Evolutionary conservation across 2,329 filamentous ascomycete genomes (phyloP), one percentile per base, ranked within the genome.

Genomic region (Verticillium longisporum): DNA sequence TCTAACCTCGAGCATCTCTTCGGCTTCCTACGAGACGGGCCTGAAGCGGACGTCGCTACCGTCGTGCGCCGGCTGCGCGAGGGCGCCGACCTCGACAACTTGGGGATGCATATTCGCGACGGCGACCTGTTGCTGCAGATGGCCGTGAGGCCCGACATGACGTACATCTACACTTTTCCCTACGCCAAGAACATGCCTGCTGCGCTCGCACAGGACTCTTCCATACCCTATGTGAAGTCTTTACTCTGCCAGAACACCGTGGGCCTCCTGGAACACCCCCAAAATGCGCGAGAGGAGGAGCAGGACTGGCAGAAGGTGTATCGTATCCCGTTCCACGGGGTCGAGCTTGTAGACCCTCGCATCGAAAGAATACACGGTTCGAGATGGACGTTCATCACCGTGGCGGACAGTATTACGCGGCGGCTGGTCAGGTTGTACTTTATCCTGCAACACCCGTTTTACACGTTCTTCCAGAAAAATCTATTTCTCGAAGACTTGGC

Each of bases 401-500:
- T 63, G 6, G 71, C 78, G 33, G 70, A 78, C 45, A 59, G 18
- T 1, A 66, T 78, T 6, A 71, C 78, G 68, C 67, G 70, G 33
- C 70, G 71, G 10, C 62, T 75, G 0, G 61, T 75, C 1, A 41
- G 31, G 0, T 61, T 65, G 1, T 69, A 70, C 11, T 66, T 75
- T 6, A 69, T 69, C 1, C 73, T 71, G 61, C 74, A 78, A 37
- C 75, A 76, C 38, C 70, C 72, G 3, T 75, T 70, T 63, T 70
- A 71, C 0, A 66, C 72, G 0, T 66, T 67, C 0, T 75, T 78
- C 32, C 75, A 78, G 3, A 77, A 76, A 61, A 73, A 76, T 33
- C 67, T 66, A 1, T 77, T 79, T 33, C 61, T 78, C 0, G 66
- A 76, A 18, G 76, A 78, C 33, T 72, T 78, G 73, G 67, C 64